Evolutionary conservation across 2,329 filamentous ascomycete species (phyloP), one percentile per base, ranked within the genome.

Genomic region (Huntiella moniliformis): DNA sequence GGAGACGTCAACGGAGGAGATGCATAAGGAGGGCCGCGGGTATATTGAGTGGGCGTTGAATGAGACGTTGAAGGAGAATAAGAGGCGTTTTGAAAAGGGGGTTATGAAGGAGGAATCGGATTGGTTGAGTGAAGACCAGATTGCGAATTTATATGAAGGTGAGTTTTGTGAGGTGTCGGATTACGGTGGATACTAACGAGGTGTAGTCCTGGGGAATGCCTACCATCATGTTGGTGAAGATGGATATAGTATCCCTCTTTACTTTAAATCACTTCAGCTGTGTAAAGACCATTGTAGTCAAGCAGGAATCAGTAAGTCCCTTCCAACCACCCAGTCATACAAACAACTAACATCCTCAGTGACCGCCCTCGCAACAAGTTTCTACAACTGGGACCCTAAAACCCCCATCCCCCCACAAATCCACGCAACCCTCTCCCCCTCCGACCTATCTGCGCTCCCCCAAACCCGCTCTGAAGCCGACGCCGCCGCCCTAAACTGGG

Each of bases 1-100:
- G 50, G 74, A 82, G 45, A 78, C 86, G 56, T 73, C 94, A 10
- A 70, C 82, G 44, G 71, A 92, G 45, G 66, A 73, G 2, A 77
- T 86, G 33, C 71, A 74, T 47, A 84, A 85, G 0, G 83, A 92
- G 55, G 49, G 54, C 12, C 77, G 81, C 55, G 39, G 39, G 17
- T 66, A 72, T 13, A 68, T 95, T 35, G 68, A 83, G 2, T 86
- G 83, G 72, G 82, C 84, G 0, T 82, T 95, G 1, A 82, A 92
- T 56, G 79, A 82, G 3, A 71, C 79, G 1, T 60, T 95, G 47
- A 76, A 72, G 51, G 91, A 96, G 60, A 70, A 79, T 53, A 70
- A 75, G 51, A 66, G 82, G 46, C 73, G 84, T 6, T 68, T 76
- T 46, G 66, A 62, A 1, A 72, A 84, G 12, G 81, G 81, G 1